phyloP scores from a whole-genome alignment of 768 basidiomycete genomes.

The Trametes punicea region DNA sequence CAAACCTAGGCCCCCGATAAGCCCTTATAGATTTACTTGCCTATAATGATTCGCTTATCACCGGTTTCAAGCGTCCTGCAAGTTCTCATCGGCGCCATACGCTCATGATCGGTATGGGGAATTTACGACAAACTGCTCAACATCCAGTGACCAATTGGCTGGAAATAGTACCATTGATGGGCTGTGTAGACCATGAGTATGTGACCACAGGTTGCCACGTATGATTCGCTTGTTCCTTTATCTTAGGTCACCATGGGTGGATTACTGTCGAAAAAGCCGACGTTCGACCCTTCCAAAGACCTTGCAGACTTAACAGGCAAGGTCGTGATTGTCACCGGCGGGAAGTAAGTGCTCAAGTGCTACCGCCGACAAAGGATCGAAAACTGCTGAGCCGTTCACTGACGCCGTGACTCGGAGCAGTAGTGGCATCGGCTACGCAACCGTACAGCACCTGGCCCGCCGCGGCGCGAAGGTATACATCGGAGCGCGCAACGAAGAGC shows the following conservation, averaged over 20 bases:
- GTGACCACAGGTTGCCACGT: conserved; percentile 6
- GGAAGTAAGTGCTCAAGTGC: conserved; percentile 34
- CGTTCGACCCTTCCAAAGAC: conserved; percentile 34
- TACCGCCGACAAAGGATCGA: no score
- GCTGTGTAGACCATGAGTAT: no score
- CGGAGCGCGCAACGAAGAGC: conserved; percentile 33
- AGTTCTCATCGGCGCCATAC: no score
- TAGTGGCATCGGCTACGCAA: conserved; percentile 37
- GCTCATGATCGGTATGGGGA: no score
- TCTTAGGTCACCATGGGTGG: conserved; percentile 8
- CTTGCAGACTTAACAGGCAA: conserved; percentile 45
- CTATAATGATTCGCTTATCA: no score
- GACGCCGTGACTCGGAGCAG: conserved; percentile 18
- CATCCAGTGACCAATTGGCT: no score
- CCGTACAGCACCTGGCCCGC: conserved; percentile 36
- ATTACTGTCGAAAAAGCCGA: conserved; percentile 1
- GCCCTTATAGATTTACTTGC: no score
- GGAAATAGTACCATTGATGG: no score
- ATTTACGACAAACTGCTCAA: no score
- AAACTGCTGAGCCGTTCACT: no score
- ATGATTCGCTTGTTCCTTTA: background rate
- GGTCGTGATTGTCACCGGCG: conserved; percentile 49
- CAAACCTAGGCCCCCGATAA: no score
- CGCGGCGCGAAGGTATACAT: conserved; percentile 44
- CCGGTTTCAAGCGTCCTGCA: no score